phyloP scores from a whole-genome alignment of 768 basidiomycete genomes.

The Mrakia blollopis region DNA sequence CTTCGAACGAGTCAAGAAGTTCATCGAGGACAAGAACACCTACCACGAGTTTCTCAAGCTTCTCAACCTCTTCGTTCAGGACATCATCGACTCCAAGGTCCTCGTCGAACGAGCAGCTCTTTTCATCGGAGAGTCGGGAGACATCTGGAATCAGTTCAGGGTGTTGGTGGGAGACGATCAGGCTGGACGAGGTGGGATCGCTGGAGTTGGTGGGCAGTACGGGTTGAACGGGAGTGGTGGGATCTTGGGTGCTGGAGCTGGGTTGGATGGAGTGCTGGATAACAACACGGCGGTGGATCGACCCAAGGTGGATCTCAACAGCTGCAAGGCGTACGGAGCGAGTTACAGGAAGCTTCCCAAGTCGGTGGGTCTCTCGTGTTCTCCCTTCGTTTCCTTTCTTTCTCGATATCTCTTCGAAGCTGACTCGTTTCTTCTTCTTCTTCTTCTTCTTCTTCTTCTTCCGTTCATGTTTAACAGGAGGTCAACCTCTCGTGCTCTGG shows the following conservation, averaged over 20 bases:
- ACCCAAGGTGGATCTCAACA: slow-evolving; percentile 56
- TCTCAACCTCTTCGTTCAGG: slow-evolving; percentile 80
- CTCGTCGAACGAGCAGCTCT: slow-evolving; percentile 73
- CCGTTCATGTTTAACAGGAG: slow-evolving; percentile 55
- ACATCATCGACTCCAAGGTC: slow-evolving; percentile 78
- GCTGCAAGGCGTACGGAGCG: slow-evolving; percentile 61
- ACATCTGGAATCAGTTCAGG: slow-evolving; percentile 77
- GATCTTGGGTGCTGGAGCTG: slow-evolving; percentile 50
- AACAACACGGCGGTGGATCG: slow-evolving; percentile 70
- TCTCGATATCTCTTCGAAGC: not conserved
- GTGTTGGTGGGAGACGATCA: slow-evolving; percentile 77
- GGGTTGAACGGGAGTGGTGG: slow-evolving; percentile 37
- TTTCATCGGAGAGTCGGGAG: slow-evolving; percentile 71
- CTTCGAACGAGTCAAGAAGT: slow-evolving; percentile 76
- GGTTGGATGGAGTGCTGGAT: slow-evolving; percentile 68
- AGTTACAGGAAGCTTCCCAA: slow-evolving; percentile 87
- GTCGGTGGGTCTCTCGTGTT: slow-evolving; percentile 62
- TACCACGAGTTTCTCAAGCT: slow-evolving; percentile 87
- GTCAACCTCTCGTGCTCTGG: slow-evolving; percentile 84
- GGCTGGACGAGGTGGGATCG: slow-evolving; percentile 41
- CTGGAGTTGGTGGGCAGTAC: slow-evolving; percentile 34
- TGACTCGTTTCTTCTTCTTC: not conserved
- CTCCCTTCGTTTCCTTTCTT: not conserved
- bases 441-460: not conserved
- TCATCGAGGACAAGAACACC: slow-evolving; percentile 48